Evolutionary conservation across 495 filamentous ascomycete genomes (phyloP).

Genomic region (Podospora comata): DNA sequence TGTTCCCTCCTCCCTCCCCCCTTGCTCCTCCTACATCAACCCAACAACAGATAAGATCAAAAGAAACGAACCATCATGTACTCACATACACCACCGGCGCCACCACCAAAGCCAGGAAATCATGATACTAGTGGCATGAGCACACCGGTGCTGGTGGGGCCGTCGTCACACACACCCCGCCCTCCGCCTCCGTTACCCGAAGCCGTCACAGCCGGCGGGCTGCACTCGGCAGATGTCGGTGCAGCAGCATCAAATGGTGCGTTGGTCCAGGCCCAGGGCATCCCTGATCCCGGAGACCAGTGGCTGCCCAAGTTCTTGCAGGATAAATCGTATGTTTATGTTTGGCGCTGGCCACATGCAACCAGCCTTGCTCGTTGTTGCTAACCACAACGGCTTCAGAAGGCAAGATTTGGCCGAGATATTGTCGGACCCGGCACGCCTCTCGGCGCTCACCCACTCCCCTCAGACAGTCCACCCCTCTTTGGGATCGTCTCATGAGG

Average conservation of each 20-base stretch:
- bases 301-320: conserved; percentile 70
- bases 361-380: not conserved
- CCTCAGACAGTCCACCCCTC: conserved; percentile 66
- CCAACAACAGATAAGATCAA: not conserved
- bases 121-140: conserved; percentile 66
- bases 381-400: conserved; percentile 23
- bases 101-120: conserved; percentile 66
- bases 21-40: no score
- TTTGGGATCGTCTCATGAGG: conserved; percentile 50
- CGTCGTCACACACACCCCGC: conserved; percentile 36
- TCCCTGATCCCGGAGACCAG: conserved; percentile 50
- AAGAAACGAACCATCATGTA: conserved; percentile 25
- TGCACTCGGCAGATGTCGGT: conserved; percentile 24
- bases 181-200: conserved; percentile 41
- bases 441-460: conserved; percentile 61
- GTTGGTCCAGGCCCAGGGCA: conserved; percentile 16
- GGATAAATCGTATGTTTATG: conserved; percentile 65
- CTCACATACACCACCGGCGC: conserved; percentile 59
- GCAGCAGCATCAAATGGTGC: not conserved
- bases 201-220: conserved; percentile 23
- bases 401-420: conserved; percentile 65
- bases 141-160: conserved; percentile 45
- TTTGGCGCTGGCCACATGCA: not conserved
- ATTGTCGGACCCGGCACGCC: conserved; percentile 55
- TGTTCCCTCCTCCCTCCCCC: no score